Evolutionary conservation across 148 eudicot genomes (phyloP), one percentile per base, ranked within the genome.

Genomic region (Vaccinium vitisidaea): DNA sequence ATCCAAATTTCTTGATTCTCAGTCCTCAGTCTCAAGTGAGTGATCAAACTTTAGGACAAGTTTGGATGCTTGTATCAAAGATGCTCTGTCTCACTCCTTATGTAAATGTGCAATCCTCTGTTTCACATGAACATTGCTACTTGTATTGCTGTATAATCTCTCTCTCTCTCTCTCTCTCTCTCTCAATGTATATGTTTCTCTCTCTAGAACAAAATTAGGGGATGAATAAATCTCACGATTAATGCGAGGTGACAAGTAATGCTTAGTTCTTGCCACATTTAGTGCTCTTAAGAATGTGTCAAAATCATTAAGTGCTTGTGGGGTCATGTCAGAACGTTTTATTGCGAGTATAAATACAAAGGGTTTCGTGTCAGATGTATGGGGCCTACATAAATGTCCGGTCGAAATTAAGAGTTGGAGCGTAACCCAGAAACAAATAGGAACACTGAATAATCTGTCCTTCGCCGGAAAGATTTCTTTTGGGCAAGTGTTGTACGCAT

Each of bases 181-280:
- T 65, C 71, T 65, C 19, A 46, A 36, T 54, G 1, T 54, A 30
- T 69, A 69, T 27, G 36, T 69, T 69, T 69, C 74, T 69, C 74
- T 69, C 73, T 69, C 13, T 69, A 6, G 5, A 54, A 70, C 23
- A 69, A 67, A 21, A 30, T 81, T n/a, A 14, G 16, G 61, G n/a
- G 14, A 81, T 65, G 55, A 65, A 25, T 81, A 81, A 48, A 81
- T 81, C 83, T 81, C 83, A 65, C 75, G 52, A 69, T 82, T 63
- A 82, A 82, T 82, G 63, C 61, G 77, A 75, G 75, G 32, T 53
- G 23, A 9, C 67, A 39, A 39, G 25, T 82, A 67, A 69, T 12
- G 84, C 77, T 83, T 83, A 10, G 53, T 83, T 21, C 21, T 54
- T 71, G 67, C 59, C 79, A 52, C n/a, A 48, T 55, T 73, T 52